Evolutionary conservation across 2,329 filamentous ascomycete species (phyloP).

Genomic region (Colletotrichum destructivum): DNA sequence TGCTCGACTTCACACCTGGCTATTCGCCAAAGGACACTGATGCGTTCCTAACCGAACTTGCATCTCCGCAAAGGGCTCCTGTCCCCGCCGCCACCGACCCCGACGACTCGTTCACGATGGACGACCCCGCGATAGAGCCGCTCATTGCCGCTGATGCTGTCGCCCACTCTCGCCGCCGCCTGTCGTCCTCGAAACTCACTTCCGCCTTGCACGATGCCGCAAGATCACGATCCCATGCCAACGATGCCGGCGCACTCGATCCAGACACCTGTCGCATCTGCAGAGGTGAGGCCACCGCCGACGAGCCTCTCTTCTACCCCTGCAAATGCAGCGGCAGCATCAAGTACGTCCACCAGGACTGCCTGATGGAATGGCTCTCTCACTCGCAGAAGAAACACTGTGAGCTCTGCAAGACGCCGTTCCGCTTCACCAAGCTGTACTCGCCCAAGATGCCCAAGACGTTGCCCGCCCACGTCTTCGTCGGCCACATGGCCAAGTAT

Average conservation of each 20-base stretch:
- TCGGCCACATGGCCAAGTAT: conserved; percentile 84
- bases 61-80: conserved; percentile 22
- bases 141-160: conserved; percentile 47
- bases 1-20: background rate
- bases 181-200: conserved; percentile 34
- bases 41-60: conserved; percentile 37
- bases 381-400: conserved; percentile 99
- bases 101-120: conserved; percentile 44
- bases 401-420: conserved; percentile 98
- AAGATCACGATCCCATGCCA: conserved; percentile 29
- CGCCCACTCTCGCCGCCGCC: conserved; percentile 49
- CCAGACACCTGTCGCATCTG: conserved; percentile 97
- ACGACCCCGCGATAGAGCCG: conserved; percentile 46
- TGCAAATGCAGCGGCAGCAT: conserved; percentile 99
- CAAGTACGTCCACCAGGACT: conserved; percentile 98
- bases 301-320: conserved; percentile 94
- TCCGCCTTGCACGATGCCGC: conserved; percentile 16
- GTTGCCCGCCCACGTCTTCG: conserved; percentile 85
- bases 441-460: conserved; percentile 91
- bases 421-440: conserved; percentile 98
- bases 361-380: conserved; percentile 98
- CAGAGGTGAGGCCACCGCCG: conserved; percentile 84
- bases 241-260: conserved; percentile 56
- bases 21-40: conserved; percentile 22
- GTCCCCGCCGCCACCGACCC: conserved; percentile 24